A percentile compares a stretch with the other conserved stretches of the same genome.
phyloP scores from a whole-genome alignment of 108 stramenopile species.

The Schizochytrium sp. region DNA sequence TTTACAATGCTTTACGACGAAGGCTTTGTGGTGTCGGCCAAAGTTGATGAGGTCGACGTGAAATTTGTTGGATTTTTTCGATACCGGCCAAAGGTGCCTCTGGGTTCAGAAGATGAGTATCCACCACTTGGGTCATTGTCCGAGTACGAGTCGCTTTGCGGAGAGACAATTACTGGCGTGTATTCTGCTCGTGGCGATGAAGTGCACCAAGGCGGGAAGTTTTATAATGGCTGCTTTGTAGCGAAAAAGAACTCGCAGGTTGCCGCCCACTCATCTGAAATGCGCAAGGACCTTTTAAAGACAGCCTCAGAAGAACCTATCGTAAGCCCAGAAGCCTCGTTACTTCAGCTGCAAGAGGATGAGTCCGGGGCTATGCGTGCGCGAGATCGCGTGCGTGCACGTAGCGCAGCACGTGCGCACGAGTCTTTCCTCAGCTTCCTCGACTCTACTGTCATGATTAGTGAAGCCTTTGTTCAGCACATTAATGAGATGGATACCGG shows the following conservation, averaged over 20 bases:
- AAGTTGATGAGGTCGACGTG: neutral
- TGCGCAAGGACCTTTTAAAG: neutral
- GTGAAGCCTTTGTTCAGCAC: neutral
- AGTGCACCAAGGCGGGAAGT: neutral
- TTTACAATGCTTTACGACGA: conserved; percentile 7
- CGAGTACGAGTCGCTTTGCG: neutral
- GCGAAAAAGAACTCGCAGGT: neutral
- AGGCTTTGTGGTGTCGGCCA: neutral
- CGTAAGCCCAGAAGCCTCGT: neutral
- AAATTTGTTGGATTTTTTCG: neutral
- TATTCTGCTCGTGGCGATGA: neutral
- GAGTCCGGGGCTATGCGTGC: neutral
- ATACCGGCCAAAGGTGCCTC: neutral
- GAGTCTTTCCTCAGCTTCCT: neutral
- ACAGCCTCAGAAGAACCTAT: neutral
- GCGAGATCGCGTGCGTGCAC: neutral
- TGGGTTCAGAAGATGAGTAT: neutral
- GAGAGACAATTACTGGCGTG: neutral
- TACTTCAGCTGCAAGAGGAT: neutral
- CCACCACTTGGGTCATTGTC: neutral
- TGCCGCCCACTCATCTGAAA: neutral
- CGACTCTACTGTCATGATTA: neutral
- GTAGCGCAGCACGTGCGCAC: neutral
- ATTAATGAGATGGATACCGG: neutral
- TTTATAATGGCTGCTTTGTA: neutral